Conservation (phyloP, 2,329 filamentous ascomycete genomes). For the Tolypocladium inflatum region DNA sequence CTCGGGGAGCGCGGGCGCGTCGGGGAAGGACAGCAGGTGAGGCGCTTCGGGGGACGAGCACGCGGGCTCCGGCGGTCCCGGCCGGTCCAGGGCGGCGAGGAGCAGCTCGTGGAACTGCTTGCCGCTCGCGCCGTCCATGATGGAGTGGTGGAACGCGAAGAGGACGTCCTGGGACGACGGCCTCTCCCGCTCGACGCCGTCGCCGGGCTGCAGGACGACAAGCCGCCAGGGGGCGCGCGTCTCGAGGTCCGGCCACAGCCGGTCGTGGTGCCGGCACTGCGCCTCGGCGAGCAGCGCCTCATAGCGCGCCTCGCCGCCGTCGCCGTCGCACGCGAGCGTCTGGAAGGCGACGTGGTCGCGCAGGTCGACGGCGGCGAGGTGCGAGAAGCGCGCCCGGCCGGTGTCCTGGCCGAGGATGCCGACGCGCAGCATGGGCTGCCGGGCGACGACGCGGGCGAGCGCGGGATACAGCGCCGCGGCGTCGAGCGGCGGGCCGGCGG, state of each 20-base stretch:
- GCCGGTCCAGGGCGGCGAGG: conserved; percentile 28
- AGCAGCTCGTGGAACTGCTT: conserved; percentile 39
- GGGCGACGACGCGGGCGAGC: conserved; percentile 27
- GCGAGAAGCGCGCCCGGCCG: conserved; percentile 32
- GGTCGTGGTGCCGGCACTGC: conserved; percentile 29
- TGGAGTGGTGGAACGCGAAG: conserved; percentile 42
- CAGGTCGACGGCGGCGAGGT: conserved; percentile 32
- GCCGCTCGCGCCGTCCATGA: conserved; percentile 42
- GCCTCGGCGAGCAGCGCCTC: conserved; percentile 20
- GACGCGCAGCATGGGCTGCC: conserved; percentile 37
- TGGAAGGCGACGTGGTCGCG: conserved; percentile 29
- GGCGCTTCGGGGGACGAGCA: conserved; percentile 6
- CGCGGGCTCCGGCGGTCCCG: not conserved
- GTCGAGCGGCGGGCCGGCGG: conserved; percentile 2
- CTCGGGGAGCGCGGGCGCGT: conserved; percentile 21
- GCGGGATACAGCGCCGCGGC: conserved; percentile 23
- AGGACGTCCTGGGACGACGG: conserved; percentile 27
- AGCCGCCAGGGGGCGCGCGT: conserved; percentile 38
- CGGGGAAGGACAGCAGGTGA: conserved; percentile 20
- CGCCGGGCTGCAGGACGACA: conserved; percentile 20
- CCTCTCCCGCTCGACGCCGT: conserved; percentile 1
- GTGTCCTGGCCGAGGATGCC: conserved; percentile 37
- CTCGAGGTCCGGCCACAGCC: conserved; percentile 29
- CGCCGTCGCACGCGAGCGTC: conserved; percentile 9
- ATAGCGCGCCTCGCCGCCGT: conserved; percentile 11